These are phyloP conservation scores for Diaporthe nobilis DNA, from an alignment of 2,329 filamentous ascomycete species.

Conservation along the genomic window DNA sequence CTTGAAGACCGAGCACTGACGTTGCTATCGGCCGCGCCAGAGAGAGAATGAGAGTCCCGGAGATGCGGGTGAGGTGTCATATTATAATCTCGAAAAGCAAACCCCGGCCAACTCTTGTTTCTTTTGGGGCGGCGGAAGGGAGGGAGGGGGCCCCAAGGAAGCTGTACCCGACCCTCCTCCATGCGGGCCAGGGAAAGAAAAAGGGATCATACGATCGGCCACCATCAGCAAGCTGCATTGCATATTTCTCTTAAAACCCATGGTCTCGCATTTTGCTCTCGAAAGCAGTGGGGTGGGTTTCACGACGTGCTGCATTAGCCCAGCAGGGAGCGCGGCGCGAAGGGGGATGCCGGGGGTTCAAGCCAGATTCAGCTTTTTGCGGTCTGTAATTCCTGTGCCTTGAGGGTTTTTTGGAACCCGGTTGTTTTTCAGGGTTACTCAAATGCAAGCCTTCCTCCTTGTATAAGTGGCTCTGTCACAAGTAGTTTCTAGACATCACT, in stretches of 20 bases:
- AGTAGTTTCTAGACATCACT: background rate
- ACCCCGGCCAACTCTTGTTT: background rate
- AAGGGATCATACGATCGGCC: slow-evolving; percentile 16
- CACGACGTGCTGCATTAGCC: slow-evolving; percentile 18
- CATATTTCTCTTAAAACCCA: background rate
- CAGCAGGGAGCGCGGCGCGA: background rate
- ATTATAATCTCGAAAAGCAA: slow-evolving; percentile 28
- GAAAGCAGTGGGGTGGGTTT: background rate
- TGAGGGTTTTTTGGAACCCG: background rate
- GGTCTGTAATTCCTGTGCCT: background rate
- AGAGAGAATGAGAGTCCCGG: background rate
- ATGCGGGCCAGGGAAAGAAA: background rate
- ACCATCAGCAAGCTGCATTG: slow-evolving; percentile 10
- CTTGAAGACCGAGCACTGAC: background rate
- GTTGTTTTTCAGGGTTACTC: background rate
- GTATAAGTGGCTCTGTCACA: slow-evolving; percentile 17
- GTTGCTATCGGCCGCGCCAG: background rate
- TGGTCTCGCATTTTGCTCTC: slow-evolving; percentile 7
- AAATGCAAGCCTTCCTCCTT: background rate
- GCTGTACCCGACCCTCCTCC: slow-evolving; percentile 38
- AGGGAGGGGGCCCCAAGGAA: background rate
- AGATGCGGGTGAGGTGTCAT: slow-evolving; percentile 38
- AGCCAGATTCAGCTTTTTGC: background rate
- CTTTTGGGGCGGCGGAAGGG: background rate
- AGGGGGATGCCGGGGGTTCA: background rate